Evolutionary conservation across 257 asterid genomes (phyloP).

Genomic region (Verbascum thapsus): DNA sequence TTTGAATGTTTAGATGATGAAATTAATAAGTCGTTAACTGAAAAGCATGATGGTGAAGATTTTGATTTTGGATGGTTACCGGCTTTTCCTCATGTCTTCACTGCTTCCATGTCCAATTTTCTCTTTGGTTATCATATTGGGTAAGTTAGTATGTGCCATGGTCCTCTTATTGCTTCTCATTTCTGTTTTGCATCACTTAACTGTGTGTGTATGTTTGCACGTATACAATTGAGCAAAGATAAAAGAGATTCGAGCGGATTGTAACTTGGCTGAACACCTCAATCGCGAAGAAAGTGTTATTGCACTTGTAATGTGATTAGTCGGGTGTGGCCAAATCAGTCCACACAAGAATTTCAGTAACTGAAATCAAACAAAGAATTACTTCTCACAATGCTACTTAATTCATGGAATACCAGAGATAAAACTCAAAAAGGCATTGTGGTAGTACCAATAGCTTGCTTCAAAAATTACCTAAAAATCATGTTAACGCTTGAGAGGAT

Average conservation of each 20-base stretch:
- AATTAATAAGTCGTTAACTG: conserved; percentile 31
- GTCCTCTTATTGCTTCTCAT: neutral
- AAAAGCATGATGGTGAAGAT: conserved; percentile 39
- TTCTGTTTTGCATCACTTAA: conserved; percentile 10
- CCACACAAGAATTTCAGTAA: too few relatives aligned
- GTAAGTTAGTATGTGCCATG: conserved; percentile 39
- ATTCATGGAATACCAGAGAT: too few relatives aligned
- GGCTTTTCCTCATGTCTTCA: conserved; percentile 67
- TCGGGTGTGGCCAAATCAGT: too few relatives aligned
- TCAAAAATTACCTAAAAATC: too few relatives aligned
- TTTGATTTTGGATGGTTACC: conserved; percentile 73
- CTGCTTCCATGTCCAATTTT: conserved; percentile 88
- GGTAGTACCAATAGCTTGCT: too few relatives aligned
- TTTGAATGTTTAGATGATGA: conserved; percentile 43
- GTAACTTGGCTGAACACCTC: conserved; percentile 12
- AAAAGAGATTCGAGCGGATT: neutral
- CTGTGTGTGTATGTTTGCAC: neutral
- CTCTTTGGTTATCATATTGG: conserved; percentile 91
- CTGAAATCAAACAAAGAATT: too few relatives aligned
- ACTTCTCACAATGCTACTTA: too few relatives aligned
- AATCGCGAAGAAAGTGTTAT: too few relatives aligned
- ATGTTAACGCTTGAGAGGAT: too few relatives aligned
- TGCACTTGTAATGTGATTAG: too few relatives aligned
- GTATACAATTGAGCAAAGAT: neutral
- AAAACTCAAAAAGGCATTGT: too few relatives aligned